phyloP scores from a whole-genome alignment of 2,329 filamentous ascomycete genomes.

The Sclerotinia borealis region DNA sequence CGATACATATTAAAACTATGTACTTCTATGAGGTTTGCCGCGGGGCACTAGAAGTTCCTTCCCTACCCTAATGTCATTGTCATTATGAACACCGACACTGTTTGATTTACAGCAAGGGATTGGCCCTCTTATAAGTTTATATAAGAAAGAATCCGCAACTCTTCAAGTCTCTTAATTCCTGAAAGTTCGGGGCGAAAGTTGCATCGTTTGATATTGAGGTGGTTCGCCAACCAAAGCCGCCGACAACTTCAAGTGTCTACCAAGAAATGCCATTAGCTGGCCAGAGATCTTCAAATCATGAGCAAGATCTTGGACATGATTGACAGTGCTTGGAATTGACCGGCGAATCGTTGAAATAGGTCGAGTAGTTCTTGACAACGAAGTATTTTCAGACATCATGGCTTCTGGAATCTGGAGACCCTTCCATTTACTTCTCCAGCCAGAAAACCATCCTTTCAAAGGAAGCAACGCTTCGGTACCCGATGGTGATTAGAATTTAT shows the following conservation, averaged over 20 bases:
- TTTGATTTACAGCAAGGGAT: too few relatives aligned
- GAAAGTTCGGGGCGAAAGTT: neutral
- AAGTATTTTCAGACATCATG: neutral
- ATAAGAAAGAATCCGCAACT: neutral
- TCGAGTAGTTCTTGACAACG: neutral
- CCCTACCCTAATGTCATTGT: too few relatives aligned
- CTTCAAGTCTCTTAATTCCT: too few relatives aligned
- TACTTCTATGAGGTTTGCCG: neutral
- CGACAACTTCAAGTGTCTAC: neutral
- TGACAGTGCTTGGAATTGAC: neutral
- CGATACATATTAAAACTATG: neutral
- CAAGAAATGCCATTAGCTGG: neutral
- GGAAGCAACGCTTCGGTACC: neutral
- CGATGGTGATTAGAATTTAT: neutral
- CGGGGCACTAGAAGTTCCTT: too few relatives aligned
- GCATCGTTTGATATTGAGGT: neutral
- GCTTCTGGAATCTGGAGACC: neutral
- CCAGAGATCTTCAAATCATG: neutral
- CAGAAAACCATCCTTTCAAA: neutral
- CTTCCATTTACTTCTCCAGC: neutral
- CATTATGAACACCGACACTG: too few relatives aligned
- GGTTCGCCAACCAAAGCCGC: neutral
- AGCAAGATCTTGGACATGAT: neutral
- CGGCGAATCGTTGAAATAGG: neutral
- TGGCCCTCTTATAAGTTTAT: too few relatives aligned